A percentile compares a stretch with the other conserved stretches of the same genome.
Conservation (phyloP, 768 basidiomycete genomes). For the Fibroporia radiculosa region DNA sequence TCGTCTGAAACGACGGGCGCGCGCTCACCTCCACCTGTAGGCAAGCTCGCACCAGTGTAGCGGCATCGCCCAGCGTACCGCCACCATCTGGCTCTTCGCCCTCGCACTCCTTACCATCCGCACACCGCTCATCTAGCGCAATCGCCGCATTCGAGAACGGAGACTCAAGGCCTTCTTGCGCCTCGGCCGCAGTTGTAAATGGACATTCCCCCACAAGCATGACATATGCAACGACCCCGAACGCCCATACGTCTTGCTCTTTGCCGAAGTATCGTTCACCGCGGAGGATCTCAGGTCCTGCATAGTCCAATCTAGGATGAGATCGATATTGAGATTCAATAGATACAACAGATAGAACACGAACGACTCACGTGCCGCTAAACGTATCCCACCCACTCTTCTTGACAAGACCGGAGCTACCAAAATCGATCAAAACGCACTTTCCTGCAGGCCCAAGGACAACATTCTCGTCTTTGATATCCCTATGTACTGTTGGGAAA, state of each 20-base stretch:
- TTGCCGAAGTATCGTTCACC: conserved; percentile 94
- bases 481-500: conserved; percentile 63
- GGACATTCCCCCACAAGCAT: conserved; percentile 89
- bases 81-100: conserved; percentile 81
- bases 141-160: conserved; percentile 74
- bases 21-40: conserved; percentile 69
- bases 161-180: conserved; percentile 74
- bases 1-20: conserved; percentile 80
- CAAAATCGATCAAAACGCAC: conserved; percentile 95
- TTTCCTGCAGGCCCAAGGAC: conserved; percentile 73
- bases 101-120: conserved; percentile 60
- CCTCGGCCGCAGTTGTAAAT: conserved; percentile 85
- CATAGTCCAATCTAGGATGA: conserved; percentile 74
- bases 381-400: conserved; percentile 87
- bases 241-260: conserved; percentile 98
- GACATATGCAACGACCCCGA: conserved; percentile 95
- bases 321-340: conserved; percentile 13
- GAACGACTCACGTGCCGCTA: conserved; percentile 74
- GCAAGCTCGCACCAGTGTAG: conserved; percentile 77
- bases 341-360: not conserved
- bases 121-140: conserved; percentile 72
- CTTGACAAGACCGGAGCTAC: conserved; percentile 81
- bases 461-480: conserved; percentile 97
- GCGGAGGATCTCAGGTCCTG: conserved; percentile 91
- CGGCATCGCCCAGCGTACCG: conserved; percentile 77